Conservation (phyloP, 805 yeast genomes). For the Danielia oregonensis region DNA sequence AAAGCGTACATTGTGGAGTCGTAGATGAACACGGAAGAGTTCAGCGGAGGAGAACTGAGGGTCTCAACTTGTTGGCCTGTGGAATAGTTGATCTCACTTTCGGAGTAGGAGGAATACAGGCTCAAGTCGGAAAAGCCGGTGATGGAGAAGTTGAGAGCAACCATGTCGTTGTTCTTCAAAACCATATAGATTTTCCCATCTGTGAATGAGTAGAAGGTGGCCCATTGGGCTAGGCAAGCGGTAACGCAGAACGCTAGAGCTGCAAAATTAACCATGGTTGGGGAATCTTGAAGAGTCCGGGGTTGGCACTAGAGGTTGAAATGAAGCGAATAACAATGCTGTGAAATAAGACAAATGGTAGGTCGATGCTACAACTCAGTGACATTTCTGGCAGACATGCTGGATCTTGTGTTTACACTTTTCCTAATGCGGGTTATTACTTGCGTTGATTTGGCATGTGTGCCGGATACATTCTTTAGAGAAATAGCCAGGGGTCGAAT, state of each 20-base stretch:
- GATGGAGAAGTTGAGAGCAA: constrained; percentile 32
- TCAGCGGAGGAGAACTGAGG: constrained; percentile 30
- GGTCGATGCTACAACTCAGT: no score
- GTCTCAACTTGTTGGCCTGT: constrained; percentile 20
- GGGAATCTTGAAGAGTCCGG: no score
- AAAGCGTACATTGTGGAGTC: constrained; percentile 29
- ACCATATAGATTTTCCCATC: constrained; percentile 34
- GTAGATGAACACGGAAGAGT: constrained; percentile 29
- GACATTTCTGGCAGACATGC: no score
- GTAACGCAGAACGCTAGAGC: constrained; percentile 1
- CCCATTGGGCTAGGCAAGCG: constrained; percentile 19
- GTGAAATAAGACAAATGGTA: no score
- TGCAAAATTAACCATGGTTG: not conserved
- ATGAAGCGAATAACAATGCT: no score
- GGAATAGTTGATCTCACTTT: constrained; percentile 14
- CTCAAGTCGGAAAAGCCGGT: constrained; percentile 22
- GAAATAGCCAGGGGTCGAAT: no score
- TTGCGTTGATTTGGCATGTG: no score
- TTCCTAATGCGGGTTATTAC: constrained; percentile 15
- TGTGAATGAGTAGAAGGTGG: constrained; percentile 32
- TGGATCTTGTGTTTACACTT: constrained; percentile 12
- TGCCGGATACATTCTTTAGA: no score
- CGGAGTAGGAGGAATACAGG: constrained; percentile 2
- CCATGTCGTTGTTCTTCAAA: constrained; percentile 33
- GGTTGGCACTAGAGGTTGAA: no score